phyloP scores from a whole-genome alignment of 2,329 filamentous ascomycete genomes.

The Epichloe coenophiala region DNA sequence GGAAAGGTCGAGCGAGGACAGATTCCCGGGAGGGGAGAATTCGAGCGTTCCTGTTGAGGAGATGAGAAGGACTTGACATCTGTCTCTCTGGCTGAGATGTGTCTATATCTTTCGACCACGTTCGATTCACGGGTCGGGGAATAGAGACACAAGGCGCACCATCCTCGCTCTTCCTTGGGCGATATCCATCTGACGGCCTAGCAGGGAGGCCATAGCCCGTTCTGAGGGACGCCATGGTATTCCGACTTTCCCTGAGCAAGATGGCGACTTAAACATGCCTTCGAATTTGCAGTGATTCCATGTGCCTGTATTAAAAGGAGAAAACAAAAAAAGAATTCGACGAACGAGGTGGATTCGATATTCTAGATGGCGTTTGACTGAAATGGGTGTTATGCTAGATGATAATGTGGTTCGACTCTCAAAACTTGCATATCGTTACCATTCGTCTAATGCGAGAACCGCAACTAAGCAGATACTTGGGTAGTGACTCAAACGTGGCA shows the following conservation, averaged over 20 bases:
- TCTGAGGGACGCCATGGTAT: constrained; percentile 30
- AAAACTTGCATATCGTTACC: not conserved
- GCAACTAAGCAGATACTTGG: not conserved
- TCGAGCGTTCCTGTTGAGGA: constrained; percentile 12
- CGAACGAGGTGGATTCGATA: too few species aligned
- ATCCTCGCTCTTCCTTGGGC: constrained; percentile 16
- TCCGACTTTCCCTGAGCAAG: constrained; percentile 14
- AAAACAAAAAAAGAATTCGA: too few species aligned
- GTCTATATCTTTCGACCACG: constrained; percentile 11
- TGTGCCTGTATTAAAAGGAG: not conserved
- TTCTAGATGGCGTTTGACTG: too few species aligned
- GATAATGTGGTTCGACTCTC: not conserved
- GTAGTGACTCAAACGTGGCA: not conserved
- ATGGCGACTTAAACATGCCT: constrained; percentile 10
- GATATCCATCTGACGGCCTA: constrained; percentile 24
- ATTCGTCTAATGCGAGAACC: not conserved
- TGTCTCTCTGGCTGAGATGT: constrained; percentile 9
- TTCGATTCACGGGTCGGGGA: constrained; percentile 12
- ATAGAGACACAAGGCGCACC: constrained; percentile 8
- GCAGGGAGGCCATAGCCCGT: constrained; percentile 26
- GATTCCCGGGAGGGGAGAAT: constrained; percentile 11
- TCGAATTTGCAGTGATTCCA: not conserved
- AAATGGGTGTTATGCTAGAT: not conserved
- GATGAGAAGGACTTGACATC: constrained; percentile 8
- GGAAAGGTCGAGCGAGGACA: constrained; percentile 12